phyloP scores from a whole-genome alignment of 2,329 filamentous ascomycete species.

The Acephala macrosclerotiorum region DNA sequence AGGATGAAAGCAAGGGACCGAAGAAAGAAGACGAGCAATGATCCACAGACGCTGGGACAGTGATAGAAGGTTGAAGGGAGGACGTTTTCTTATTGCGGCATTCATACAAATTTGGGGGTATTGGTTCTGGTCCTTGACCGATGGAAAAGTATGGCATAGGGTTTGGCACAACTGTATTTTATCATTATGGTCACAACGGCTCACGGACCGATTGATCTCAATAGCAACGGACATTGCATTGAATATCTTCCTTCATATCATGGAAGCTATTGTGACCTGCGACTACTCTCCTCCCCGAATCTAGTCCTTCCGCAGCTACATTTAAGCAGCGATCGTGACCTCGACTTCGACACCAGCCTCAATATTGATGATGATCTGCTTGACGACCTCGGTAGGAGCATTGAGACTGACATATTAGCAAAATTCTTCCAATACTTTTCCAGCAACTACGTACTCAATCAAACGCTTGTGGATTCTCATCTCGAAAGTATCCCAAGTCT shows the following conservation, averaged over 20 bases:
- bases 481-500: slow-evolving; percentile 99
- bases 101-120: background rate
- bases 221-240: slow-evolving; percentile 25
- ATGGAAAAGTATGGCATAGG: background rate
- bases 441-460: slow-evolving; percentile 74
- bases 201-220: slow-evolving; percentile 2
- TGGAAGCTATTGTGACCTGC: slow-evolving; percentile 28
- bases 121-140: background rate
- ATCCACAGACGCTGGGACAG: too few relatives aligned
- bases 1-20: too few relatives aligned
- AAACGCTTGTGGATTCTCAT: slow-evolving; percentile 99
- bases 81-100: background rate
- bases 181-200: background rate
- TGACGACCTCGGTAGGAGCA: slow-evolving; percentile 96
- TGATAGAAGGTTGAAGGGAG: background rate
- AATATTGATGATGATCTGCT: slow-evolving; percentile 97
- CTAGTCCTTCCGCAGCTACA: slow-evolving; percentile 20
- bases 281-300: slow-evolving; percentile 10
- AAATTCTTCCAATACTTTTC: slow-evolving; percentile 13
- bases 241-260: slow-evolving; percentile 29
- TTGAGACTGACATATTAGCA: slow-evolving; percentile 68
- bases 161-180: too few relatives aligned
- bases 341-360: slow-evolving; percentile 93
- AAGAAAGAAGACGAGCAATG: too few relatives aligned
- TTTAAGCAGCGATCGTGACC: slow-evolving; percentile 87